phyloP scores from a whole-genome alignment of 2,329 filamentous ascomycete species.

The Fusarium siculi region DNA sequence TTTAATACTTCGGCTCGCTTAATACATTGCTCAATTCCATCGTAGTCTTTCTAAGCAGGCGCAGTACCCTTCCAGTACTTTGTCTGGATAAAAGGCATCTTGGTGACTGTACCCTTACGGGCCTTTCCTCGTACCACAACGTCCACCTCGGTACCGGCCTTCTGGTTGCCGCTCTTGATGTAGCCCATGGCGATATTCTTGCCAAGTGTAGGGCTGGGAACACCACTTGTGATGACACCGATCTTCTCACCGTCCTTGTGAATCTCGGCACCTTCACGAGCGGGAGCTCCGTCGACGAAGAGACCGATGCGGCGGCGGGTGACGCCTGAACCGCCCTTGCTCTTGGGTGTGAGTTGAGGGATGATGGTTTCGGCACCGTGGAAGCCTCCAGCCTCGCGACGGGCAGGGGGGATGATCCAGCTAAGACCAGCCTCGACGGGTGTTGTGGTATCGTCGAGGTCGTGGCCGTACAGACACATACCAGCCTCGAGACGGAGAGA shows the following conservation, averaged over 20 bases:
- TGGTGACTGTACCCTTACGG: conserved; percentile 78
- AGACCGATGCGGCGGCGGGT: conserved; percentile 81
- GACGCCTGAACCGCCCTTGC: conserved; percentile 77
- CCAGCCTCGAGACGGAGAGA: conserved; percentile 94
- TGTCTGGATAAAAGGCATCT: conserved; percentile 88
- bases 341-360: conserved; percentile 77
- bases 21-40: conserved; percentile 9
- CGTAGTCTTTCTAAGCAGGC: conserved; percentile 13
- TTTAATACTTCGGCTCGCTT: conserved; percentile 27
- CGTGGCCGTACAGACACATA: conserved; percentile 99
- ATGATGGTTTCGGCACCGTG: conserved; percentile 84
- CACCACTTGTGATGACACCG: conserved; percentile 87
- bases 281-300: conserved; percentile 85
- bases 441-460: conserved; percentile 81
- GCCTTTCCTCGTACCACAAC: conserved; percentile 81
- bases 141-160: conserved; percentile 82
- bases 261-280: conserved; percentile 87
- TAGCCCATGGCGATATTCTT: conserved; percentile 98
- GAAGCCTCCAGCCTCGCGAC: conserved; percentile 77
- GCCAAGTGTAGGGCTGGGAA: conserved; percentile 85
- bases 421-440: conserved; percentile 66
- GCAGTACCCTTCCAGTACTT: conserved; percentile 70
- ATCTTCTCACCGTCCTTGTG: conserved; percentile 73
- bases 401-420: conserved; percentile 88
- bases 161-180: conserved; percentile 82